Evolutionary conservation across 805 yeast species (phyloP).

Genomic region (Kodamaea leandrae): DNA sequence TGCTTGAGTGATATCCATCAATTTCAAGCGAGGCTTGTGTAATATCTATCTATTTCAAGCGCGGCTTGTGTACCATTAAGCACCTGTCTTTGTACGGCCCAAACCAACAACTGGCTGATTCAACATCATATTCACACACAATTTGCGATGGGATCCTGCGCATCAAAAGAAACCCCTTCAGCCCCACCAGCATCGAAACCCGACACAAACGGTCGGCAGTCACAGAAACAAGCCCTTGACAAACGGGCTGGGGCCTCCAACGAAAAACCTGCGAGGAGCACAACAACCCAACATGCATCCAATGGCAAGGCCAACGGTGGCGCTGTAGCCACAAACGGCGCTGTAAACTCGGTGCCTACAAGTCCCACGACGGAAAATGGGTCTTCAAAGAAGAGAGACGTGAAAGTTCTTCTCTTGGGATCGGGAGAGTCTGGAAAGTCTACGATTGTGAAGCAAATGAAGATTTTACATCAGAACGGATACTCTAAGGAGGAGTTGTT

Average conservation of each 20-base stretch:
- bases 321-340: background rate
- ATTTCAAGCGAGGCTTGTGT: no score
- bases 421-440: conserved; percentile 88
- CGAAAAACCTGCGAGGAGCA: background rate
- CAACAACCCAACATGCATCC: background rate
- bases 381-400: conserved; percentile 36
- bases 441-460: conserved; percentile 79
- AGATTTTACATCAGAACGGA: conserved; percentile 71
- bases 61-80: background rate
- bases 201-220: conserved; percentile 14
- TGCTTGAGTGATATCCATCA: no score
- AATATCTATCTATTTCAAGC: no score
- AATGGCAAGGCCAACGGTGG: conserved; percentile 1
- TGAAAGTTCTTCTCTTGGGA: conserved; percentile 75
- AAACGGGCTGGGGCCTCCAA: conserved; percentile 1
- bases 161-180: conserved; percentile 13
- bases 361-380: conserved; percentile 1
- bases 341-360: conserved; percentile 2
- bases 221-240: conserved; percentile 15
- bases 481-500: conserved; percentile 66
- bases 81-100: background rate
- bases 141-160: conserved; percentile 15
- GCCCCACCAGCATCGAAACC: conserved; percentile 5
- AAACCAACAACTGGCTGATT: background rate
- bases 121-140: background rate